A percentile compares a stretch with the other conserved stretches of the same genome.
Evolutionary conservation across 305 asterid species (phyloP).

Genomic region (Ajuga reptans): DNA sequence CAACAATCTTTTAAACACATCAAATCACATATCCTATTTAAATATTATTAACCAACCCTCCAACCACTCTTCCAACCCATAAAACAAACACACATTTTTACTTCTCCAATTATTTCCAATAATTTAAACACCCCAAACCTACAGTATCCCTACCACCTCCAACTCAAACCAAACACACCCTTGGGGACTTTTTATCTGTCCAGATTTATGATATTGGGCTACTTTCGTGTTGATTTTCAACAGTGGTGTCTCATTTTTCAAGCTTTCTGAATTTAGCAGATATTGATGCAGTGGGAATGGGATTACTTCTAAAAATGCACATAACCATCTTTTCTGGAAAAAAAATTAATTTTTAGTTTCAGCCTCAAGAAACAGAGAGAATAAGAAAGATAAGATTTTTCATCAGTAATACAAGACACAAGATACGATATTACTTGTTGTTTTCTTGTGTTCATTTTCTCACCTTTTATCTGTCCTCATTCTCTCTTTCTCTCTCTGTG

Average conservation of each 20-base stretch:
- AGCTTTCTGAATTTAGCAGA: constrained; percentile 1
- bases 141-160: too few species aligned
- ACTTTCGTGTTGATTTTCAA: background rate
- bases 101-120: too few species aligned
- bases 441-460: constrained; percentile 21
- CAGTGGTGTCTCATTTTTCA: background rate
- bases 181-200: constrained; percentile 5
- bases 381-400: background rate
- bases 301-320: background rate
- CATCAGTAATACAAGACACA: constrained; percentile 15
- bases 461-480: constrained; percentile 13
- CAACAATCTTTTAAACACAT: too few species aligned
- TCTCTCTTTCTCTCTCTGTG: constrained; percentile 24
- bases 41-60: too few species aligned
- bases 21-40: too few species aligned
- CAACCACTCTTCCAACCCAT: too few species aligned
- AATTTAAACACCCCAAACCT: too few species aligned
- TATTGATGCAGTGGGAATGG: background rate
- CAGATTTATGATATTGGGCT: background rate
- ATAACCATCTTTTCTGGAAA: background rate
- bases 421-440: constrained; percentile 25
- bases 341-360: background rate
- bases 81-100: too few species aligned
- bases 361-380: background rate
- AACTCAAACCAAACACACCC: too few species aligned